Evolutionary conservation across 169 alveolate species (phyloP).

Genomic region (Babesia microti): DNA sequence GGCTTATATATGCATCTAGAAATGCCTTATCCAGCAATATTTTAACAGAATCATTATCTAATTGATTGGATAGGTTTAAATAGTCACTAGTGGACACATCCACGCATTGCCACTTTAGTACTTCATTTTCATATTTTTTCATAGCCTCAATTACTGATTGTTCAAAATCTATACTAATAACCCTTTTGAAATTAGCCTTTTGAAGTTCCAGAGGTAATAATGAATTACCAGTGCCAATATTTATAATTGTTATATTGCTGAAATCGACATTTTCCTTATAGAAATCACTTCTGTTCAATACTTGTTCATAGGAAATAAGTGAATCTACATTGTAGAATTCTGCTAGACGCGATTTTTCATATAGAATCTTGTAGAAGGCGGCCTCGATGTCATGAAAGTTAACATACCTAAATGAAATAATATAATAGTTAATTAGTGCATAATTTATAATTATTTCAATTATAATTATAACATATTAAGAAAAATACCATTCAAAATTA

Average conservation of each 20-base stretch:
- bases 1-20: constrained; percentile 55
- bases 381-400: constrained; percentile 1
- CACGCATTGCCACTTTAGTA: constrained; percentile 32
- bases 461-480: constrained; percentile 30
- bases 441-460: constrained; percentile 15
- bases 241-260: constrained; percentile 34
- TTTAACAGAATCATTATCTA: constrained; percentile 29
- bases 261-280: constrained; percentile 2
- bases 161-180: constrained; percentile 51
- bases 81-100: constrained; percentile 39
- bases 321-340: not conserved
- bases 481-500: constrained; percentile 60
- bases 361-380: not conserved
- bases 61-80: constrained; percentile 10
- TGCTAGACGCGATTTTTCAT: constrained; percentile 3
- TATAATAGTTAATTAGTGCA: constrained; percentile 9
- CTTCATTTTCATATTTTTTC: constrained; percentile 21
- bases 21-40: constrained; percentile 61
- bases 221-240: constrained; percentile 61
- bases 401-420: not conserved
- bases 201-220: constrained; percentile 35
- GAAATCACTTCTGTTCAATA: not conserved
- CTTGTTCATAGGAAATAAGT: not conserved
- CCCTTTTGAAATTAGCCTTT: constrained; percentile 38
- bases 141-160: constrained; percentile 47